Conservation (phyloP, 164 flowering plant genomes). For the Umbellularia californica region DNA sequence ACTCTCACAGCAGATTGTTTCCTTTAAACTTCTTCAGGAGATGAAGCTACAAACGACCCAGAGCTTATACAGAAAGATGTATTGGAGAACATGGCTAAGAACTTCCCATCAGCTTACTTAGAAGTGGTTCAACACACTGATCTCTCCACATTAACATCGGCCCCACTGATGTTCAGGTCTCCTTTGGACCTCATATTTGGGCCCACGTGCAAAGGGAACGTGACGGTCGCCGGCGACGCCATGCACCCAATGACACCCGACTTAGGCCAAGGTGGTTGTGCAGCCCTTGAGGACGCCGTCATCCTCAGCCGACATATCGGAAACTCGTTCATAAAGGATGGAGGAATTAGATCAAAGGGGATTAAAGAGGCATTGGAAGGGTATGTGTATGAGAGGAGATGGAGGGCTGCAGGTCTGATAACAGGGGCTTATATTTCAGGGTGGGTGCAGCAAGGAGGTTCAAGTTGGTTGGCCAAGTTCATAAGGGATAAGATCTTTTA, state of each 20-base stretch:
- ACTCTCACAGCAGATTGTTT: neutral
- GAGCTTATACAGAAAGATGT: slow-evolving; percentile 18
- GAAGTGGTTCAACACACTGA: slow-evolving; percentile 24
- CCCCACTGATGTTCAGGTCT: slow-evolving; percentile 33
- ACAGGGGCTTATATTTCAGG: slow-evolving; percentile 8
- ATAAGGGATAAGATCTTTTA: slow-evolving; percentile 8
- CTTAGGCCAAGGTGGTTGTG: slow-evolving; percentile 41
- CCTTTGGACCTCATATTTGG: slow-evolving; percentile 37
- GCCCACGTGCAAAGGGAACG: slow-evolving; percentile 13
- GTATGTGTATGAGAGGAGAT: slow-evolving; percentile 17
- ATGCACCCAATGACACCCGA: slow-evolving; percentile 59
- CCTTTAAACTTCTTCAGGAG: neutral
- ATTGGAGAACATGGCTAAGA: slow-evolving; percentile 13
- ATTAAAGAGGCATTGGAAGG: slow-evolving; percentile 8
- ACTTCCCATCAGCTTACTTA: slow-evolving; percentile 15
- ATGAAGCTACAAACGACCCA: slow-evolving; percentile 7
- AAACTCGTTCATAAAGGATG: neutral
- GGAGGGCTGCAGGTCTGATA: slow-evolving; percentile 16
- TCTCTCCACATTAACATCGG: slow-evolving; percentile 13
- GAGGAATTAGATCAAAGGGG: neutral
- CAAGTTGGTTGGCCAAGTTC: slow-evolving; percentile 6
- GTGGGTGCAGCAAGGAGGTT: slow-evolving; percentile 10
- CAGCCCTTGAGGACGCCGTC: slow-evolving; percentile 45
- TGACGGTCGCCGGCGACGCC: slow-evolving; percentile 47
- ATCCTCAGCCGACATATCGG: slow-evolving; percentile 36